phyloP scores from a whole-genome alignment of 2,329 filamentous ascomycete species.

The Diaporthe ampelina region DNA sequence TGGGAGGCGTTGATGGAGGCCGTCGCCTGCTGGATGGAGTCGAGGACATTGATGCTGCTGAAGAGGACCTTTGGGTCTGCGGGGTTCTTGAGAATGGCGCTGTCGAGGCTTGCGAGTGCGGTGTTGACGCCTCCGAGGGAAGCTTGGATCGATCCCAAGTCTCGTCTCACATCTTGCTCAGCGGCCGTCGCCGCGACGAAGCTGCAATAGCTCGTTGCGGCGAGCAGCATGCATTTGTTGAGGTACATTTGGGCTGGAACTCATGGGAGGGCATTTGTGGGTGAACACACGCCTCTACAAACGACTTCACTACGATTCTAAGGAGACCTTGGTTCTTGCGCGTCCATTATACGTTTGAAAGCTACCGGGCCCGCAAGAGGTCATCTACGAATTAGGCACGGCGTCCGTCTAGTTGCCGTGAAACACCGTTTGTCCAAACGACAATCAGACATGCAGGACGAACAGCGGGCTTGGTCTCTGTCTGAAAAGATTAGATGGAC shows the following conservation, averaged over 20 bases:
- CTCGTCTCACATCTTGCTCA: constrained; percentile 2
- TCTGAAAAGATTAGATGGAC: constrained; percentile 20
- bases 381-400: background rate
- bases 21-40: constrained; percentile 1
- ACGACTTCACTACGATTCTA: background rate
- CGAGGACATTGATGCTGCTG: constrained; percentile 1
- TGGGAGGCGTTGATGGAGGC: constrained; percentile 11
- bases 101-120: background rate
- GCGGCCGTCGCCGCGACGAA: background rate
- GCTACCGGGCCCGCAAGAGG: background rate
- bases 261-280: background rate
- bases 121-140: constrained; percentile 13
- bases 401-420: background rate
- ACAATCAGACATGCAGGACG: constrained; percentile 27
- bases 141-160: background rate
- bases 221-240: constrained; percentile 17
- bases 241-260: background rate
- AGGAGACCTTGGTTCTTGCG: background rate
- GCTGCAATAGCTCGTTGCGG: background rate
- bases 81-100: background rate
- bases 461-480: constrained; percentile 19
- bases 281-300: background rate
- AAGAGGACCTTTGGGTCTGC: background rate
- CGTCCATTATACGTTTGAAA: background rate
- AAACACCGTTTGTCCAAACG: constrained; percentile 32